A percentile compares a stretch with the other conserved stretches of the same genome.
phyloP scores from a whole-genome alignment of 1,284 basidiomycete species.

The Irpex sp. region DNA sequence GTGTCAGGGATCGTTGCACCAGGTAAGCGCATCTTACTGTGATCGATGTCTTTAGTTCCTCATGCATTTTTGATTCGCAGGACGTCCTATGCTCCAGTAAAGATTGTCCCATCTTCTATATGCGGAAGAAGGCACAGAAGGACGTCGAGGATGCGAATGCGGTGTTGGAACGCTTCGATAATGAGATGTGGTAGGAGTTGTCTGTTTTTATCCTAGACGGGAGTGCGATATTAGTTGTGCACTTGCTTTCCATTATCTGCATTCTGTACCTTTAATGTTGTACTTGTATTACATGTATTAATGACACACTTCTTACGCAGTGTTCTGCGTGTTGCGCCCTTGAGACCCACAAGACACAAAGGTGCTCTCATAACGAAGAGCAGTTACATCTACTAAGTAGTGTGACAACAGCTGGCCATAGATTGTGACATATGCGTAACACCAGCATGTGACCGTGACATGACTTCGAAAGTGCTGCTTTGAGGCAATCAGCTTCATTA shows the following conservation, averaged over 20 bases:
- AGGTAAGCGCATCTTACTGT: conserved; percentile 44
- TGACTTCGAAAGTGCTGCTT: background rate
- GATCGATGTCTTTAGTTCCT: background rate
- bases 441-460: background rate
- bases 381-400: too few species aligned
- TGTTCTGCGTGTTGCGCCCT: background rate
- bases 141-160: conserved; percentile 84
- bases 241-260: background rate
- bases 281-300: background rate
- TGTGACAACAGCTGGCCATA: background rate
- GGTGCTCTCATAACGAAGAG: too few species aligned
- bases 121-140: conserved; percentile 95
- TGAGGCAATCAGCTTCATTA: background rate
- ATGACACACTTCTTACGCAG: background rate
- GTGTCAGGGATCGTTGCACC: conserved; percentile 93
- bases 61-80: conserved; percentile 31
- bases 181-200: conserved; percentile 46
- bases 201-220: background rate
- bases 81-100: conserved; percentile 96
- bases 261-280: background rate
- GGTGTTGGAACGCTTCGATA: conserved; percentile 80
- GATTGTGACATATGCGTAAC: too few species aligned
- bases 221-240: background rate
- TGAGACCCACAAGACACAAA: too few species aligned
- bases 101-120: conserved; percentile 98